Base-by-base conservation (phyloP, 2,329 filamentous ascomycete genomes). In the Fusarium aywerte region DNA sequence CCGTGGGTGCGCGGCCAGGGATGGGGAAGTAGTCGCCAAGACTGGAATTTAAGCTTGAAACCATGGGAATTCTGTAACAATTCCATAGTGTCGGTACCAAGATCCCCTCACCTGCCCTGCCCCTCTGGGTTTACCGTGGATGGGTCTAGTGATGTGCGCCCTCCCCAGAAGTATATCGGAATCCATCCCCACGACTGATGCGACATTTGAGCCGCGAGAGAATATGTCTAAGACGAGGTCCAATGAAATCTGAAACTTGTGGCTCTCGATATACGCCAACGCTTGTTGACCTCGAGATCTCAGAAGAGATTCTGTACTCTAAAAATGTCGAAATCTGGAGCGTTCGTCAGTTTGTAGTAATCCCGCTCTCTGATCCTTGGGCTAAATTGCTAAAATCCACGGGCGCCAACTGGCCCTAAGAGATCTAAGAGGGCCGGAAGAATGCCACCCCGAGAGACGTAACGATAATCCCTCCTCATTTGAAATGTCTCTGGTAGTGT, bases 51-150 rank as follows among this genome's bases (percentile, higher is more conserved):
- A 51, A 49, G 42, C 47, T 49, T 50, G 20, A 20, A 27, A 16
- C 52, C 39, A 71, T 71, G 68, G 68, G 62, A 58, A 69, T 59
- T 25, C n/a, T 13, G 33, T 27, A 62, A 65, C 39, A 68, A 68
- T 70, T 50, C 67, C 61, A 70, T 70, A 13, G 27, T 39, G 29
- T 23, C 42, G 43, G 58, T 35, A 11, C 27, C 60, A 18, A 49
- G 53, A 65, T 52, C 45, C 57, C 45, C 40, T 52, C 44, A 59
- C 27, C 12, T 27, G 20, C 27, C 27, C 39, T 36, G 18, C 27
- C n/a, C n/a, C n/a, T n/a, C 18, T 27, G 31, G 40, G 6, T 16
- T 49, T 31, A 49, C 21, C 45, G 12, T 49, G 21, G 21, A 45
- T 21, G 52, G 53, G 36, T 32, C 59, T 52, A 59, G 39, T 62